Conservation (phyloP, 345 rosid genomes). For the Hibiscus mutabilis region DNA sequence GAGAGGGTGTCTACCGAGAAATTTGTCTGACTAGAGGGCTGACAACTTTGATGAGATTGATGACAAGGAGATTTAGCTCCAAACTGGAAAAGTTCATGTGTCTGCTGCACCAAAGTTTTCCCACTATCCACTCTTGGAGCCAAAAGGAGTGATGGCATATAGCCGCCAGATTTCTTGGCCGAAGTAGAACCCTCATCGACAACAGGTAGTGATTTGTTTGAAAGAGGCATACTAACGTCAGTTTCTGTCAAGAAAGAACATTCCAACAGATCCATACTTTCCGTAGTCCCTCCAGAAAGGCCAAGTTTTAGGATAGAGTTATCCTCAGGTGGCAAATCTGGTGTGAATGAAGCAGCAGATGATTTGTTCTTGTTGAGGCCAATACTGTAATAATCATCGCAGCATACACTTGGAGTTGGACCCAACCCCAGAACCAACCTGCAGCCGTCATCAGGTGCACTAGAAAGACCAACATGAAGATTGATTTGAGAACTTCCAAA, state of each 20-base stretch:
- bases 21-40: constrained; percentile 46
- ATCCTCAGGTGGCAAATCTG: constrained; percentile 37
- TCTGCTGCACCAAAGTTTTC: constrained; percentile 30
- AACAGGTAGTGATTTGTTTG: constrained; percentile 38
- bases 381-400: constrained; percentile 27
- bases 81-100: constrained; percentile 38
- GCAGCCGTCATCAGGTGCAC: constrained; percentile 62
- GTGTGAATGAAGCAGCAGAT: constrained; percentile 24
- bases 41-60: constrained; percentile 36
- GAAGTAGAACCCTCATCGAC: constrained; percentile 93
- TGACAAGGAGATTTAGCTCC: constrained; percentile 32
- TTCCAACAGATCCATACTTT: constrained; percentile 34
- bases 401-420: constrained; percentile 57
- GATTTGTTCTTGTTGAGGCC: constrained; percentile 37
- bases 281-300: constrained; percentile 49
- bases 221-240: constrained; percentile 21
- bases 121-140: constrained; percentile 44
- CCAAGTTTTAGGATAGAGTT: constrained; percentile 72
- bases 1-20: constrained; percentile 44
- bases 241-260: constrained; percentile 41
- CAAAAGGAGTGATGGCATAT: constrained; percentile 79
- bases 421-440: constrained; percentile 89
- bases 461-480: constrained; percentile 37
- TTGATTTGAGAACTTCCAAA: constrained; percentile 25
- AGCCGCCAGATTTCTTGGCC: constrained; percentile 91